Percentiles rank a stretch among this genome's conserved stretches.
Evolutionary conservation across 1,284 basidiomycete species (phyloP).

Genomic region (Clitocybe nebularis): DNA sequence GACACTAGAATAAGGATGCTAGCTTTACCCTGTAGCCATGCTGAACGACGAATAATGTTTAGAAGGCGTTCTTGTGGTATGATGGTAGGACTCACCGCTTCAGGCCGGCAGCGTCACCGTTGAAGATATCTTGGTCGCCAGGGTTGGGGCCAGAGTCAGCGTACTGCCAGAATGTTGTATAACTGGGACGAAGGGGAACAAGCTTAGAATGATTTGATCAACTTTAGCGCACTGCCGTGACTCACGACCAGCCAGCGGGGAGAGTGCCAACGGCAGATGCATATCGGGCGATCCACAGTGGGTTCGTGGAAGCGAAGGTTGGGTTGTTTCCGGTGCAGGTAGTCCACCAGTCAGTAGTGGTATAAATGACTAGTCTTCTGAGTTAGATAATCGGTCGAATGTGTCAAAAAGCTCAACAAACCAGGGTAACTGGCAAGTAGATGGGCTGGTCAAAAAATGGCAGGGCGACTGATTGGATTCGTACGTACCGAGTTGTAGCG

Average conservation of each 20-base stretch:
- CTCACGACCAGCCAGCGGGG: constrained; percentile 13
- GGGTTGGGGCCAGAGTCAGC: constrained; percentile 22
- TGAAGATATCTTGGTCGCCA: constrained; percentile 21
- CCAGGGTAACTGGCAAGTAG: constrained; percentile 10
- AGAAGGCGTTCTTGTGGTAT: no score
- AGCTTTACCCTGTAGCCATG: no score
- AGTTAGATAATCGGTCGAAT: no score
- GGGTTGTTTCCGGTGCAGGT: constrained; percentile 14
- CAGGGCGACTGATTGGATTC: background rate
- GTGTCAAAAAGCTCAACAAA: no score
- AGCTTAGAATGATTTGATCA: background rate
- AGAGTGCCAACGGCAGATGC: constrained; percentile 9
- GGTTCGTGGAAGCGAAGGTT: constrained; percentile 10
- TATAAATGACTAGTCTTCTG: constrained; percentile 10
- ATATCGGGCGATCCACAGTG: constrained; percentile 14
- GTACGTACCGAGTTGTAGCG: constrained; percentile 33
- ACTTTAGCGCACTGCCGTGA: no score
- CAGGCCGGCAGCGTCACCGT: constrained; percentile 20
- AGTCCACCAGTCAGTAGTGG: constrained; percentile 15
- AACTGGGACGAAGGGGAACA: constrained; percentile 24
- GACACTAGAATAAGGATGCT: no score
- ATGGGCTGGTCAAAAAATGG: no score
- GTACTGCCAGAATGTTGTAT: constrained; percentile 43
- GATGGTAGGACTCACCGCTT: constrained; percentile 14
- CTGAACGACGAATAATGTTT: no score